A percentile compares a stretch with the other conserved stretches of the same genome.
phyloP scores from a whole-genome alignment of 2,329 filamentous ascomycete genomes.

The Cercospora berteroae region DNA sequence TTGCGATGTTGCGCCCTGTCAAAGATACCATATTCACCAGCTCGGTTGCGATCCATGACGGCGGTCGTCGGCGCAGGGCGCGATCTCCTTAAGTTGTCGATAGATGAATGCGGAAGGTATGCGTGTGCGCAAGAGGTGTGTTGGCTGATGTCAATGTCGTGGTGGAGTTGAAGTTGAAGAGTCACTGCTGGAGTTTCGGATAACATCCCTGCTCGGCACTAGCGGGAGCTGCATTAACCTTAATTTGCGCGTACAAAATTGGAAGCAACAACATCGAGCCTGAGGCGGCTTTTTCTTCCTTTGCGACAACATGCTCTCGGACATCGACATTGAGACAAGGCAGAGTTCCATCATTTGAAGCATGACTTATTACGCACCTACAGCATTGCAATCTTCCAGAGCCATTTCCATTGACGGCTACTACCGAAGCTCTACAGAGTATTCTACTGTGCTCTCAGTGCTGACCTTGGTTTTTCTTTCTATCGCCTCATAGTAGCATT shows the following conservation, averaged over 20 bases:
- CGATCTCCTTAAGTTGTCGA: background rate
- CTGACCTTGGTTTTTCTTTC: too few relatives aligned
- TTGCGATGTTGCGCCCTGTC: constrained; percentile 17
- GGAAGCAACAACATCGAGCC: background rate
- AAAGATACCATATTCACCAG: constrained; percentile 22
- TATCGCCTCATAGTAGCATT: background rate
- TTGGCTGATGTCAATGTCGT: background rate
- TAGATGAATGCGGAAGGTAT: background rate
- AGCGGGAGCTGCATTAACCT: background rate
- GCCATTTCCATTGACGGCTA: too few relatives aligned
- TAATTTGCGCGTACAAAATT: background rate
- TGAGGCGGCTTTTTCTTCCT: too few relatives aligned
- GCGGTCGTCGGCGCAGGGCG: constrained; percentile 43
- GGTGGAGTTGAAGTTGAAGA: background rate
- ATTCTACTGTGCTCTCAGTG: background rate
- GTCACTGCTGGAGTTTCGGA: background rate
- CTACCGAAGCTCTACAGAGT: background rate
- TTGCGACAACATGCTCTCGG: too few relatives aligned
- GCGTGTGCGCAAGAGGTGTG: background rate
- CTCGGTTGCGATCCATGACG: constrained; percentile 21
- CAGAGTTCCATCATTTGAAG: background rate
- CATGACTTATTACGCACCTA: background rate
- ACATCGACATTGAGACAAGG: background rate
- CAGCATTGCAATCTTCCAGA: background rate
- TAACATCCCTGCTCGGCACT: background rate